A percentile compares a stretch with the other conserved stretches of the same genome.
phyloP scores from a whole-genome alignment of 805 yeast genomes.

The Teunomyces gatunensis region DNA sequence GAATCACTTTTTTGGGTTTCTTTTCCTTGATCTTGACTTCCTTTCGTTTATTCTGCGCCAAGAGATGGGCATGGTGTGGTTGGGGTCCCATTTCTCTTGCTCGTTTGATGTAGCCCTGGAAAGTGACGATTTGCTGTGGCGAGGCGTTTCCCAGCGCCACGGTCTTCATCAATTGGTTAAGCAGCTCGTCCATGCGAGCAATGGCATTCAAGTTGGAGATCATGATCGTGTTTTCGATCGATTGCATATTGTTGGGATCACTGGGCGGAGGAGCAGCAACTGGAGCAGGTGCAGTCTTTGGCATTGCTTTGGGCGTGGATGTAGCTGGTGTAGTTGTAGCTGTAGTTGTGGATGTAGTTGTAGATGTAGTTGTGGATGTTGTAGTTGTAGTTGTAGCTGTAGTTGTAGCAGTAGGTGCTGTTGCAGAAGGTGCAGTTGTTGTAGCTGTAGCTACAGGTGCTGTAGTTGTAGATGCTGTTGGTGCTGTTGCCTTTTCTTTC shows the following conservation, averaged over 20 bases:
- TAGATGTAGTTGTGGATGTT: too few species aligned
- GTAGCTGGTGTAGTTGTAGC: not conserved
- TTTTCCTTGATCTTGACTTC: constrained; percentile 14
- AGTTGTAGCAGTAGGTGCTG: not conserved
- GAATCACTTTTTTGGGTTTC: constrained; percentile 11
- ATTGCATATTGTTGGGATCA: constrained; percentile 40
- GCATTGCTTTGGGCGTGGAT: not conserved
- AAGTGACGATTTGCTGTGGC: constrained; percentile 66
- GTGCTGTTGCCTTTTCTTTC: not conserved
- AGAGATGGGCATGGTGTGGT: constrained; percentile 37
- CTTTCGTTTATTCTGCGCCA: constrained; percentile 17
- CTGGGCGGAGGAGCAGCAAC: constrained; percentile 3
- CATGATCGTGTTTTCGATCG: constrained; percentile 74
- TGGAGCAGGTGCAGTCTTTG: not conserved
- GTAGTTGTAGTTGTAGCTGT: not conserved
- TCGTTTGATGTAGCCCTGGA: constrained; percentile 74
- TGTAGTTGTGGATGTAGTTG: not conserved
- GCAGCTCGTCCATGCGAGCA: constrained; percentile 68
- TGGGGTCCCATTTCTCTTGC: constrained; percentile 75
- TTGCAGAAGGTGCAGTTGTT: not conserved
- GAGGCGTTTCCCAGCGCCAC: constrained; percentile 84
- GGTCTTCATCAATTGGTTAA: constrained; percentile 72
- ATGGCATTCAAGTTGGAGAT: constrained; percentile 80
- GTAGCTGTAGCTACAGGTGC: not conserved
- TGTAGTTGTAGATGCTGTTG: not conserved